Conservation (phyloP, 2,329 filamentous ascomycete species). For the Fusarium miscanthi region DNA sequence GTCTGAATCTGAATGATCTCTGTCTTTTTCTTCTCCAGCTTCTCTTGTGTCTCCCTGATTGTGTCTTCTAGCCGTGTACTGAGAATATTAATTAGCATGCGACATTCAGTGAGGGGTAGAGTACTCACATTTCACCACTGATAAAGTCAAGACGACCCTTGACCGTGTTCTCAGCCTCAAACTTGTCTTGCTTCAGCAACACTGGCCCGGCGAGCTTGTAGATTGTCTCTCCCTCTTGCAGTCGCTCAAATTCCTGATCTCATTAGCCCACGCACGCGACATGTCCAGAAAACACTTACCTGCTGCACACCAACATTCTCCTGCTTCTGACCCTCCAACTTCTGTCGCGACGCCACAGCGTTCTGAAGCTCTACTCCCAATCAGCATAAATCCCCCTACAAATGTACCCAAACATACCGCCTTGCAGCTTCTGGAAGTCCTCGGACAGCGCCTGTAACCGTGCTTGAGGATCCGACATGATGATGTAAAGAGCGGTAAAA, state of each 20-base stretch:
- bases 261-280: constrained; percentile 24
- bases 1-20: constrained; percentile 69
- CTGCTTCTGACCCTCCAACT: constrained; percentile 91
- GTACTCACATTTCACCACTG: constrained; percentile 85
- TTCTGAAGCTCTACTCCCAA: constrained; percentile 76
- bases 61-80: constrained; percentile 59
- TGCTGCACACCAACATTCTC: constrained; percentile 91
- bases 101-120: background rate
- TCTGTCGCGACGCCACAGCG: constrained; percentile 83
- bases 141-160: constrained; percentile 94
- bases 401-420: constrained; percentile 64
- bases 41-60: constrained; percentile 67
- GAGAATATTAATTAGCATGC: constrained; percentile 34
- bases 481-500: constrained; percentile 3
- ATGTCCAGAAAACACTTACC: constrained; percentile 55
- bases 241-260: constrained; percentile 79
- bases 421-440: constrained; percentile 87
- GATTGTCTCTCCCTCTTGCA: constrained; percentile 86
- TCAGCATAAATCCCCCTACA: constrained; percentile 13
- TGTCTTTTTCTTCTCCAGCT: constrained; percentile 68
- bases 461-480: constrained; percentile 79
- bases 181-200: constrained; percentile 91
- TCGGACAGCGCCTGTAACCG: constrained; percentile 86
- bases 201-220: constrained; percentile 97
- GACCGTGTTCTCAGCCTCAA: constrained; percentile 90